Evolutionary conservation across 164 flowering plant genomes (phyloP).

Genomic region (Cinnamomum chago): DNA sequence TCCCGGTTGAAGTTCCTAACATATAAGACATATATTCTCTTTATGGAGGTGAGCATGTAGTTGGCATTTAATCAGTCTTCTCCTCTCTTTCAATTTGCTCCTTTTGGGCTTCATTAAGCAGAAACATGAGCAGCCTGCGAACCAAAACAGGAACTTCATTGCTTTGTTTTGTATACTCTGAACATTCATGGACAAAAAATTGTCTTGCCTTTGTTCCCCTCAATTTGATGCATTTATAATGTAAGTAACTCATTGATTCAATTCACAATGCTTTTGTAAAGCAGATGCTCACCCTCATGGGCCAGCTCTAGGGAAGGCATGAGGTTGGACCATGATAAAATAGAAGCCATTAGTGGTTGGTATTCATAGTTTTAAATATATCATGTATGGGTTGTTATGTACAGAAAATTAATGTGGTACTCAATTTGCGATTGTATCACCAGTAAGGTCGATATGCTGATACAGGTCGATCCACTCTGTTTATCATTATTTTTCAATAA

Average conservation of each 20-base stretch:
- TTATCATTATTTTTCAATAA: too few relatives aligned
- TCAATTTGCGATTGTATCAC: too few relatives aligned
- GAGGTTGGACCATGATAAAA: background rate
- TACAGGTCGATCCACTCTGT: too few relatives aligned
- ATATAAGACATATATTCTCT: background rate
- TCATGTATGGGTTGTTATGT: too few relatives aligned
- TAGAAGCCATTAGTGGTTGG: too few relatives aligned
- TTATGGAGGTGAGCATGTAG: background rate
- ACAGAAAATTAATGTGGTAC: too few relatives aligned
- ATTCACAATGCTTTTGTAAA: background rate
- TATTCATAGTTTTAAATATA: too few relatives aligned
- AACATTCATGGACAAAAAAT: background rate
- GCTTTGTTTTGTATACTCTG: conserved; percentile 10
- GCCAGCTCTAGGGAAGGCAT: background rate
- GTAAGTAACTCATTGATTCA: conserved; percentile 1
- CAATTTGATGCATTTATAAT: background rate
- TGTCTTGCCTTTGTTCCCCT: background rate
- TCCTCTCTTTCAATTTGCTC: conserved; percentile 53
- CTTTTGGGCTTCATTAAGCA: conserved; percentile 85
- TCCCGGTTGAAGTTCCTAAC: background rate
- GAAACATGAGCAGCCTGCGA: conserved; percentile 89
- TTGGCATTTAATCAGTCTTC: background rate
- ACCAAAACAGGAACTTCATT: conserved; percentile 95
- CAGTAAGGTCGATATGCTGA: too few relatives aligned
- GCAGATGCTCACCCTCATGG: conserved; percentile 1